Conservation (phyloP, 208 protist genomes). For the Trypanosoma boissoni region DNA sequence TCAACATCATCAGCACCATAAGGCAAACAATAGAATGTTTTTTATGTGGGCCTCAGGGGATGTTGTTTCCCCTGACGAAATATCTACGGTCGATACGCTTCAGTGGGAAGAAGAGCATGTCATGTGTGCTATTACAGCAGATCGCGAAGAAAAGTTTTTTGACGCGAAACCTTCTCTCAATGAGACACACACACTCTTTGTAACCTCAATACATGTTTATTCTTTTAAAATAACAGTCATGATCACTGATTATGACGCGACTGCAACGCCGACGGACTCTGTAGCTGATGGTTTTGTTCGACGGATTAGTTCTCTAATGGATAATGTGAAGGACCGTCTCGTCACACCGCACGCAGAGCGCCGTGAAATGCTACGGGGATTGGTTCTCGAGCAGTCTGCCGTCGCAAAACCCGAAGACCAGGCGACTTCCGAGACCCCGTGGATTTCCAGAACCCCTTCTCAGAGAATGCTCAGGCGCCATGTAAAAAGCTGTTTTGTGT, state of each 20-base stretch:
- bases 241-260: constrained; percentile 5
- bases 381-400: constrained; percentile 8
- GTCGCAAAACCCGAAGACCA: neutral
- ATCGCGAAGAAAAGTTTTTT: constrained; percentile 51
- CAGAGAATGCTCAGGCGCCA: no score
- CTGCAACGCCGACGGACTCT: neutral
- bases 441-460: no score
- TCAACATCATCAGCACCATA: constrained; percentile 58
- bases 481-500: constrained; percentile 40
- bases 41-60: constrained; percentile 67
- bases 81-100: constrained; percentile 3
- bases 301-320: constrained; percentile 4
- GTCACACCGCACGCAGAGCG: neutral
- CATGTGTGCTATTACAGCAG: constrained; percentile 66
- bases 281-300: constrained; percentile 2
- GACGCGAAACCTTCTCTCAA: constrained; percentile 56
- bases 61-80: constrained; percentile 14
- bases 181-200: constrained; percentile 65
- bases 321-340: neutral
- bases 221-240: constrained; percentile 44
- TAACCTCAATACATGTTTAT: constrained; percentile 74
- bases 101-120: constrained; percentile 59
- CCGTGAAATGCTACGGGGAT: neutral
- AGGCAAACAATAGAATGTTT: constrained; percentile 60
- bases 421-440: no score